Evolutionary conservation across 495 filamentous ascomycete species (phyloP).

Genomic region (Hypoxylon cercidicola): DNA sequence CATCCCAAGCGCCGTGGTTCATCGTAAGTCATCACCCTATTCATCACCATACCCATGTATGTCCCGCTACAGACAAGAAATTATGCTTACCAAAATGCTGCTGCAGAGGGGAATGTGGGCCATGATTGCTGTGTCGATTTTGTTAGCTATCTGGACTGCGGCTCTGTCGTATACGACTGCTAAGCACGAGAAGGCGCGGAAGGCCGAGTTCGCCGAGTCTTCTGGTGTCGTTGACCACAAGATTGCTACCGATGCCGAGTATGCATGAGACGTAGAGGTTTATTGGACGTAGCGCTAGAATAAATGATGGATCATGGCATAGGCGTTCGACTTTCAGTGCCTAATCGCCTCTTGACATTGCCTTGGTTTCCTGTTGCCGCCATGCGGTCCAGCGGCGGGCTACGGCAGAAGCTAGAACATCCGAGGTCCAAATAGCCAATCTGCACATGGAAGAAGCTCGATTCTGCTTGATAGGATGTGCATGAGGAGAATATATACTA

Average conservation of each 20-base stretch:
- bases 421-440: no score
- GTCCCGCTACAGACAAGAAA: neutral
- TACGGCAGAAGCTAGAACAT: no score
- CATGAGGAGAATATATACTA: no score
- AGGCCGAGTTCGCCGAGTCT: conserved; percentile 28
- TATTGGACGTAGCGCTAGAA: neutral
- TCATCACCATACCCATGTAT: neutral
- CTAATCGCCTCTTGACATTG: no score
- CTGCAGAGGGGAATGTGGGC: conserved; percentile 65
- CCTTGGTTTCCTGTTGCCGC: no score
- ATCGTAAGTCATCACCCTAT: conserved; percentile 47
- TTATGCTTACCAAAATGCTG: conserved; percentile 23
- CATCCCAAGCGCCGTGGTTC: conserved; percentile 67
- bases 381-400: no score
- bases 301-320: neutral
- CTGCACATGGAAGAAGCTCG: no score
- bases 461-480: no score
- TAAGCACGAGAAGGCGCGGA: conserved; percentile 46
- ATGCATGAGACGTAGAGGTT: conserved; percentile 17
- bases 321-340: conserved; percentile 2
- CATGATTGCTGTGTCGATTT: conserved; percentile 65
- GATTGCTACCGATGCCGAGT: conserved; percentile 16
- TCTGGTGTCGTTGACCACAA: conserved; percentile 18
- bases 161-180: conserved; percentile 53
- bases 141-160: conserved; percentile 62